Base-by-base conservation (phyloP, 306 rosid genomes). In the Coriaria nepalensis region DNA sequence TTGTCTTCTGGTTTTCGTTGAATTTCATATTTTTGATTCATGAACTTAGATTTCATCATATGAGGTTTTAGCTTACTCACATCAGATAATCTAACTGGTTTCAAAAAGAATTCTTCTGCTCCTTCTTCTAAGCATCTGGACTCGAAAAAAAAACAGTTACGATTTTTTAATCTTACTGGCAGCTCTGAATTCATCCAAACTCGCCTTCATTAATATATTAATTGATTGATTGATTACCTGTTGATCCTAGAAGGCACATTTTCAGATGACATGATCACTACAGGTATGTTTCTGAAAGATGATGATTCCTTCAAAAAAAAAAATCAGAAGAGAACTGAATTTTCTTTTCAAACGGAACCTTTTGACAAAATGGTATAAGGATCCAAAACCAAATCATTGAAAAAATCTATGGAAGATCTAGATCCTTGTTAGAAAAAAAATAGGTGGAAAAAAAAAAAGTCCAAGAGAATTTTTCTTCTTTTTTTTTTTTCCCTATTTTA, bases 241-340 rank as follows among this genome's bases (percentile, higher is more conserved):
- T 13, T 76, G 52, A 84, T 88, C 61, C 97, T 88, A 54, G 97
- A 73, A 64, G 95, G 97, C 51, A 61, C 97, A 74, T 88, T 81
- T 65, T 88, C 97, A 42, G 95, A 88, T 60, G 95, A 84, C 97
- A 84, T 78, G 56, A 84, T 84, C 72, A 83, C 97, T 29, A 88
- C 97, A 33, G 97, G 97, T 55, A 88, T 76, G 93, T 88, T 76
- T 69, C 68, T 78, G 73, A 83, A 48, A 47, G 93, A 73, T 53
- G 86, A 76, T 39, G 95, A 83, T 62, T 85, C 97, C 97, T 88
- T 82, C 48, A 72, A 78, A 61, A n/a, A n/a, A n/a, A n/a, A n/a
- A n/a, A 68, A 13, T 71, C 29, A 20, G 3, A 20, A 20, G 29
- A 61, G 56, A 51, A 52, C 64, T n/a, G 40, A 58, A 43, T 45